Percentiles rank a stretch among this genome's conserved stretches.
Evolutionary conservation across 805 yeast species (phyloP).

Genomic region (Clavispora santaluciae): DNA sequence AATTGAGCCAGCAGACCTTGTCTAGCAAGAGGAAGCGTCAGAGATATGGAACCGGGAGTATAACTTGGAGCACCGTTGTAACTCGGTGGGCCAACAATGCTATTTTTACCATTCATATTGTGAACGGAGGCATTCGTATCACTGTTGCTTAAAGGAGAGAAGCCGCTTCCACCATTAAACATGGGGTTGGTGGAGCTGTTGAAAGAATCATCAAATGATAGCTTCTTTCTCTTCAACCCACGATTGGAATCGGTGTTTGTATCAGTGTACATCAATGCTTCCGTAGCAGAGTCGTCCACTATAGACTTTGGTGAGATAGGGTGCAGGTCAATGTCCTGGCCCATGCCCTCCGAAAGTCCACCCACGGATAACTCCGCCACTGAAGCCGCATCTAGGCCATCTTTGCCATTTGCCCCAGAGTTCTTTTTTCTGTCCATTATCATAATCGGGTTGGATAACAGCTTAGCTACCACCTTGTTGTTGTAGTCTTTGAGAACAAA

Average conservation of each 20-base stretch:
- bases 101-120: slow-evolving; percentile 11
- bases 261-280: slow-evolving; percentile 40
- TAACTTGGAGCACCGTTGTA: not conserved
- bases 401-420: slow-evolving; percentile 16
- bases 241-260: slow-evolving; percentile 29
- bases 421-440: slow-evolving; percentile 92
- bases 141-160: slow-evolving; percentile 43
- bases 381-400: not conserved
- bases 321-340: slow-evolving; percentile 15
- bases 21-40: slow-evolving; percentile 5
- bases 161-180: slow-evolving; percentile 38
- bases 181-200: slow-evolving; percentile 31
- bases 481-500: slow-evolving; percentile 59
- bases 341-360: slow-evolving; percentile 4
- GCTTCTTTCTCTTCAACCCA: slow-evolving; percentile 44
- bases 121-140: slow-evolving; percentile 34
- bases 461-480: slow-evolving; percentile 66
- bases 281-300: slow-evolving; percentile 52
- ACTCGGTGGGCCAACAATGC: slow-evolving; percentile 3
- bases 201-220: slow-evolving; percentile 43
- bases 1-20: slow-evolving; percentile 15
- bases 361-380: not conserved
- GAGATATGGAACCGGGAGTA: slow-evolving; percentile 2
- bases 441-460: slow-evolving; percentile 69
- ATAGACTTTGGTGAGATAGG: slow-evolving; percentile 60